Conservation (phyloP, 2,329 filamentous ascomycete species). For the Cladorrhinum sp. region DNA sequence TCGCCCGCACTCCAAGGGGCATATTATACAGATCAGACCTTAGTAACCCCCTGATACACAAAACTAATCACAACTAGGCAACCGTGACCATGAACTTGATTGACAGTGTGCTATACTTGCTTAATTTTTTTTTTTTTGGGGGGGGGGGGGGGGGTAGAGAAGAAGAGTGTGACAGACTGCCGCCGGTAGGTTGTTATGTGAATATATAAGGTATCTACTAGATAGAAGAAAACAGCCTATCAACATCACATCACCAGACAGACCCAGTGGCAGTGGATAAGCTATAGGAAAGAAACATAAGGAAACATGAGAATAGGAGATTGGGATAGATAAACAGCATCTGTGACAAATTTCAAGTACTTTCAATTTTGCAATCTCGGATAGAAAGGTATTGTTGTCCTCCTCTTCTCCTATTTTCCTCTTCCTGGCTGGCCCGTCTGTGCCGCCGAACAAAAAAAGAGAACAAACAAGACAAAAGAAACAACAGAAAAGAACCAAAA, state of each 20-base stretch:
- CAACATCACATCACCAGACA: background rate
- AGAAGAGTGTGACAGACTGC: too few relatives aligned
- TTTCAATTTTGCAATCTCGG: constrained; percentile 1
- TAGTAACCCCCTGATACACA: too few relatives aligned
- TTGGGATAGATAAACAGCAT: background rate
- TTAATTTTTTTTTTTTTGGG: too few relatives aligned
- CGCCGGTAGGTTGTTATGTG: too few relatives aligned
- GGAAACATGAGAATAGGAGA: background rate
- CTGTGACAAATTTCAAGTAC: background rate
- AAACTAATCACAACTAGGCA: too few relatives aligned
- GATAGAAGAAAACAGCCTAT: background rate
- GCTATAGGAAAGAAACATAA: background rate
- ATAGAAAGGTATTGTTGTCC: background rate
- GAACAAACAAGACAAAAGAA: background rate
- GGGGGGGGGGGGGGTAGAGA: too few relatives aligned
- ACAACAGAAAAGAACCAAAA: constrained; percentile 6
- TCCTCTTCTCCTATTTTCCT: background rate
- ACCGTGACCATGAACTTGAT: background rate
- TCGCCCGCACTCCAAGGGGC: too few relatives aligned
- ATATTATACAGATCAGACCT: too few relatives aligned
- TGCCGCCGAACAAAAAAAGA: constrained; percentile 1
- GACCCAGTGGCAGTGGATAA: background rate
- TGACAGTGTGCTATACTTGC: background rate
- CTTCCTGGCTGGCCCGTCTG: background rate
- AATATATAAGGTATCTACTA: background rate